Percentiles rank a stretch among this genome's conserved stretches.
Conservation (phyloP, 805 yeast species). For the Teunomyces barrocoloradensis region DNA sequence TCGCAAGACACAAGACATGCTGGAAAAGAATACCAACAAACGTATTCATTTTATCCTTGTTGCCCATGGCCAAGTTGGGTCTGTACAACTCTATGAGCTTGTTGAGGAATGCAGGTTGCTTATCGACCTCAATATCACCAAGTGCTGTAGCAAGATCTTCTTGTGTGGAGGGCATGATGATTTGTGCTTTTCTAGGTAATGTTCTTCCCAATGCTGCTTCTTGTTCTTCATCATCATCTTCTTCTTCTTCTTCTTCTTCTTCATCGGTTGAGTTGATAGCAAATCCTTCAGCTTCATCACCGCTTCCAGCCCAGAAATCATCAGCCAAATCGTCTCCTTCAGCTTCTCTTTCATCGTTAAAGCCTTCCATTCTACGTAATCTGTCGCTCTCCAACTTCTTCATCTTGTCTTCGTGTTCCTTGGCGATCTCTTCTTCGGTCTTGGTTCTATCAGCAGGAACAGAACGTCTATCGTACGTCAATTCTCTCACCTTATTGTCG, state of each 20-base stretch:
- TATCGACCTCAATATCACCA: slow-evolving; percentile 29
- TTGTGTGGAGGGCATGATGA: slow-evolving; percentile 29
- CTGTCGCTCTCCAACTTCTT: slow-evolving; percentile 67
- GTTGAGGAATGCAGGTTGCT: slow-evolving; percentile 49
- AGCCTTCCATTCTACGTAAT: slow-evolving; percentile 71
- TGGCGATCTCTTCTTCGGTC: slow-evolving; percentile 65
- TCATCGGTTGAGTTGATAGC: slow-evolving; percentile 33
- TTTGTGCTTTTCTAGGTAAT: slow-evolving; percentile 4
- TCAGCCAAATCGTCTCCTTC: slow-evolving; percentile 69
- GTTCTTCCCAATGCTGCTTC: slow-evolving; percentile 8
- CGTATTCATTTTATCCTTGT: slow-evolving; percentile 65
- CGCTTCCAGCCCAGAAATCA: slow-evolving; percentile 63
- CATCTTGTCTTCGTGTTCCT: slow-evolving; percentile 59
- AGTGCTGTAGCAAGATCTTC: slow-evolving; percentile 33
- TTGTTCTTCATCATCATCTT: slow-evolving; percentile 18
- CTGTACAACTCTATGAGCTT: slow-evolving; percentile 60
- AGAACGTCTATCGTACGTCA: slow-evolving; percentile 69
- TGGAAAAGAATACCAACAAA: slow-evolving; percentile 65
- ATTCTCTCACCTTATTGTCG: slow-evolving; percentile 63
- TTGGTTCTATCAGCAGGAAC: slow-evolving; percentile 81
- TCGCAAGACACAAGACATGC: slow-evolving; percentile 54
- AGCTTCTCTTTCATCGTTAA: slow-evolving; percentile 47
- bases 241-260: slow-evolving; percentile 23
- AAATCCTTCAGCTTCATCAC: slow-evolving; percentile 45
- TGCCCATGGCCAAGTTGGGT: slow-evolving; percentile 78